Conservation (phyloP, 2,329 filamentous ascomycete genomes). For the Colletotrichum acutatum region DNA sequence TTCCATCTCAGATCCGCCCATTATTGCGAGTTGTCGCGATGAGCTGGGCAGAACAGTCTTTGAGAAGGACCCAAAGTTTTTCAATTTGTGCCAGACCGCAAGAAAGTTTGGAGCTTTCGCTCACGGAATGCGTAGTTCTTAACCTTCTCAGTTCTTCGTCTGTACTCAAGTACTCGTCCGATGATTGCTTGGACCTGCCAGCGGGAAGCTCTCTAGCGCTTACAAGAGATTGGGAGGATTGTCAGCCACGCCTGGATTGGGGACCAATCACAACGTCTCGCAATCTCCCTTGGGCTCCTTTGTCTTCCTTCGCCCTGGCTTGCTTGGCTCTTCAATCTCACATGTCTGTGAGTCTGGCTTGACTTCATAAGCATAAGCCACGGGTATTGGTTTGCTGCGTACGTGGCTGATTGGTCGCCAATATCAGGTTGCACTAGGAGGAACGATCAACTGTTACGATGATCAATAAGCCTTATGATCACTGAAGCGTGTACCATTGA, state of each 20-base stretch:
- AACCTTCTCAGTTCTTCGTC: background rate
- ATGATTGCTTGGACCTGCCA: background rate
- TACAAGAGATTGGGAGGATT: slow-evolving; percentile 5
- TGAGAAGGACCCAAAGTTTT: background rate
- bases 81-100: background rate
- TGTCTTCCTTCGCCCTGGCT: background rate
- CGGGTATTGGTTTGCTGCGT: background rate
- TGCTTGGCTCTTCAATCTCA: background rate
- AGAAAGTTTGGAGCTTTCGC: background rate
- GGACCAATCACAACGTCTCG: slow-evolving; percentile 18
- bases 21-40: background rate
- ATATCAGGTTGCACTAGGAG: background rate
- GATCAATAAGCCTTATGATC: background rate
- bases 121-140: background rate
- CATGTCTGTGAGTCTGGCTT: no score
- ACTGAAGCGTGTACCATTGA: background rate
- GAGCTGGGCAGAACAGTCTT: background rate
- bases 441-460: background rate
- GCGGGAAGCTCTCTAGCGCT: slow-evolving; percentile 12
- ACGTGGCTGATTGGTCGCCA: background rate
- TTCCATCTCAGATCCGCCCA: background rate
- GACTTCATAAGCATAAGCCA: no score
- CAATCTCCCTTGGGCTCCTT: slow-evolving; percentile 6
- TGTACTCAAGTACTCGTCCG: background rate
- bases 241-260: slow-evolving; percentile 2